Base-by-base conservation (phyloP, 768 basidiomycete genomes). In the Lepiota subincarnata region DNA sequence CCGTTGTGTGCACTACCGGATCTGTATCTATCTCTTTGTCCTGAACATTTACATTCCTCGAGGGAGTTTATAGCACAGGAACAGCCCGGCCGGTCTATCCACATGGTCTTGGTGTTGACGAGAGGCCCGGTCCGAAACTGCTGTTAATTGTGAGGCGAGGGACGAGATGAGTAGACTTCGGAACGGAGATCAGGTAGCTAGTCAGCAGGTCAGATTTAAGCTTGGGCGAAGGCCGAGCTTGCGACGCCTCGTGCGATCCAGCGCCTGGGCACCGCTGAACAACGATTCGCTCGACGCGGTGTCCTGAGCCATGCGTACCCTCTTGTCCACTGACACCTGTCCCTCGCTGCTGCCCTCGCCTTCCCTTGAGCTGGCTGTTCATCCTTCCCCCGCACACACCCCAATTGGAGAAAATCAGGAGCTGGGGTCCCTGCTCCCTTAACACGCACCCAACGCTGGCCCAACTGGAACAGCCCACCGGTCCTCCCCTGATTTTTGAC, bases 161-260 rank as follows among this genome's bases (percentile, higher is more conserved):
- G 38, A 52, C 31, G 20, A 46, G 42, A 37, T n/a, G 16, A 19
- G 39, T 24, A 40, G 48, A 45, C 14, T 12, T 44, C 34, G 42
- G 51, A 38, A 37, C 36, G 31, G 43, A 53, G 45, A 47, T 35
- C 45, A 36, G 34, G 46, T n/a, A n/a, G n/a, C n/a, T n/a, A 36
- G 52, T 52, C 42, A 52, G 18, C 31, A 37, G 42, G 41, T 24
- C 35, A 16, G 19, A 14, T 16, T 44, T 53, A 38, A 43, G 35
- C 35, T 53, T 31, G 31, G 8, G 31, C 51, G 40, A 35, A 28
- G 28, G n/a, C 16, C 49, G 16, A 42, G 40, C 19, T 28, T 28
- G 51, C 34, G 36, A 47, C 26, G 37, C 18, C 36, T 39, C 37
- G 52, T 42, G 50, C 41, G 50, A 43, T 22, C 8, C 31, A 41